Evolutionary conservation across 768 basidiomycete genomes (phyloP).

Genomic region (Collybia mongolica): DNA sequence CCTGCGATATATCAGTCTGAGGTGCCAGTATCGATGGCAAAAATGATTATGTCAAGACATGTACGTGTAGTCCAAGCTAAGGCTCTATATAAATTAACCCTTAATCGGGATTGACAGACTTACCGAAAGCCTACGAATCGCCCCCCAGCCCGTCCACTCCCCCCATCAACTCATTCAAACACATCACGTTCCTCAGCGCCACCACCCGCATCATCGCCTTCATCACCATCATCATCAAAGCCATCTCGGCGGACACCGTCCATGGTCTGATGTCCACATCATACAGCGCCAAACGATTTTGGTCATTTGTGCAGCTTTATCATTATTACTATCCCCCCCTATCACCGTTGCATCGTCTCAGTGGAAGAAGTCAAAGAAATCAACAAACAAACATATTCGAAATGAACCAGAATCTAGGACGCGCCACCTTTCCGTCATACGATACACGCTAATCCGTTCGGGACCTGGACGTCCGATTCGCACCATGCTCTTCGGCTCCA

Average conservation of each 20-base stretch:
- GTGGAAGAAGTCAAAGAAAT: constrained; percentile 1
- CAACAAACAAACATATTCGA: neutral
- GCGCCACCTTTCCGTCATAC: neutral
- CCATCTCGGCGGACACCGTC: constrained; percentile 11
- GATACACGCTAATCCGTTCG: neutral
- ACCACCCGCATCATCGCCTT: constrained; percentile 5
- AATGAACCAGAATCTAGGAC: no score
- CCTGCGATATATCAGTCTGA: constrained; percentile 42
- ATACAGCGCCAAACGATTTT: neutral
- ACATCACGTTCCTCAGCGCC: constrained; percentile 4
- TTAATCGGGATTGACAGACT: constrained; percentile 7
- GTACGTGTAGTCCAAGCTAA: constrained; percentile 24
- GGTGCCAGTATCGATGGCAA: constrained; percentile 47
- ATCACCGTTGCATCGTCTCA: constrained; percentile 4
- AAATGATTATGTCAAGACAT: constrained; percentile 54
- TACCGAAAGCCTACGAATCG: constrained; percentile 21
- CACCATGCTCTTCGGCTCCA: neutral
- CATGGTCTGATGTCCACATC: constrained; percentile 15
- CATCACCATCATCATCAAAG: neutral
- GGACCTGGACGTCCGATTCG: neutral
- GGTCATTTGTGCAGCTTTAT: constrained; percentile 8
- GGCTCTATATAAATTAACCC: neutral
- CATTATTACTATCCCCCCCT: constrained; percentile 17
- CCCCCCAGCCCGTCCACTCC: constrained; percentile 15
- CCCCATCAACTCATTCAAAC: constrained; percentile 1